phyloP scores from a whole-genome alignment of 306 rosid species.

The Styphnolobium japonicum region DNA sequence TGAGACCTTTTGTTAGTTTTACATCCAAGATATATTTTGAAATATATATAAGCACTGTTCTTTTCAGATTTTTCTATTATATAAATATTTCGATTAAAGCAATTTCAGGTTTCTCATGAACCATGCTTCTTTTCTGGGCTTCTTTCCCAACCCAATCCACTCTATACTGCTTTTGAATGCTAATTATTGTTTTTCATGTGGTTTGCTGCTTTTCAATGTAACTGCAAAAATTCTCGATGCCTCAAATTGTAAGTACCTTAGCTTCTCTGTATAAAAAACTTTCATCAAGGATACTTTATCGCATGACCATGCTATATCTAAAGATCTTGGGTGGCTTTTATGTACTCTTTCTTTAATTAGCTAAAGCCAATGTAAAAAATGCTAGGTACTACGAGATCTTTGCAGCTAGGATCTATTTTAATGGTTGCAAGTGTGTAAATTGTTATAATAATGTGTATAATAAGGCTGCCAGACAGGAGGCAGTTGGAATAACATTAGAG shows the following conservation, averaged over 20 bases:
- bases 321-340: background rate
- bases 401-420: conserved; percentile 53
- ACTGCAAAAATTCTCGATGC: conserved; percentile 67
- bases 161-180: no score
- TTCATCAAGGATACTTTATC: background rate
- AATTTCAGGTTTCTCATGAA: background rate
- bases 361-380: background rate
- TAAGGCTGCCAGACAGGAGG: conserved; percentile 48
- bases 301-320: background rate
- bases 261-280: background rate
- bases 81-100: background rate
- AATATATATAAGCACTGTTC: background rate
- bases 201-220: no score
- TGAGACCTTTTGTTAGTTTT: background rate
- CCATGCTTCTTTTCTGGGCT: background rate
- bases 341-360: background rate
- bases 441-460: conserved; percentile 52
- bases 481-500: conserved; percentile 39
- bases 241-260: conserved; percentile 55
- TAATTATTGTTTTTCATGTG: no score
- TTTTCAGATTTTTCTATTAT: background rate
- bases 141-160: no score
- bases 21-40: background rate
- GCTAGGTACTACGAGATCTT: conserved; percentile 59
- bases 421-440: conserved; percentile 50